Conservation (phyloP, 2,329 filamentous ascomycete species). For the Trichophyton schoenleinii region DNA sequence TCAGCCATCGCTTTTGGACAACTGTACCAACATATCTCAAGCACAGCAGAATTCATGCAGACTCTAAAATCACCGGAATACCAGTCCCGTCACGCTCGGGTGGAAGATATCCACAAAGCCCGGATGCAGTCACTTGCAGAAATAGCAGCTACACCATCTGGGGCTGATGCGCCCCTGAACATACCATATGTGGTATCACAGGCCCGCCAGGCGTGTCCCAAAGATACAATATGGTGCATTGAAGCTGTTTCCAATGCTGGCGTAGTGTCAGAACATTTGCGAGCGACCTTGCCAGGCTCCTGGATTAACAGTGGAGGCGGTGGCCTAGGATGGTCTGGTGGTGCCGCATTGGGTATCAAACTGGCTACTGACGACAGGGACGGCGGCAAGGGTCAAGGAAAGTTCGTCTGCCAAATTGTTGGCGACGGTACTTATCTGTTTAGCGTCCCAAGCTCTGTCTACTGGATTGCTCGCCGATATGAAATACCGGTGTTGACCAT, state of each 20-base stretch:
- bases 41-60: conserved; percentile 32
- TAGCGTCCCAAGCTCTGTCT: conserved; percentile 51
- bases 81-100: conserved; percentile 38
- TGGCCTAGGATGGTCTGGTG: conserved; percentile 69
- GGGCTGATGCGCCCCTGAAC: conserved; percentile 50
- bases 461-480: conserved; percentile 56
- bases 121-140: conserved; percentile 49
- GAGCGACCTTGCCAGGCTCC: conserved; percentile 53
- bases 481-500: conserved; percentile 54
- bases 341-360: conserved; percentile 63
- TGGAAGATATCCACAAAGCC: conserved; percentile 47
- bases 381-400: conserved; percentile 36
- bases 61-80: conserved; percentile 33
- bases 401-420: conserved; percentile 52
- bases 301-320: conserved; percentile 76
- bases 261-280: conserved; percentile 58
- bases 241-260: conserved; percentile 64
- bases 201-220: conserved; percentile 45
- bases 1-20: conserved; percentile 54
- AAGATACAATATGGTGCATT: conserved; percentile 60
- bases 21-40: conserved; percentile 49
- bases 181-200: conserved; percentile 45
- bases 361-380: conserved; percentile 48
- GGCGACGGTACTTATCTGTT: conserved; percentile 58
- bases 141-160: conserved; percentile 42